phyloP scores from a whole-genome alignment of 2,329 filamentous ascomycete species.

The Cladophialophora chaetospira region DNA sequence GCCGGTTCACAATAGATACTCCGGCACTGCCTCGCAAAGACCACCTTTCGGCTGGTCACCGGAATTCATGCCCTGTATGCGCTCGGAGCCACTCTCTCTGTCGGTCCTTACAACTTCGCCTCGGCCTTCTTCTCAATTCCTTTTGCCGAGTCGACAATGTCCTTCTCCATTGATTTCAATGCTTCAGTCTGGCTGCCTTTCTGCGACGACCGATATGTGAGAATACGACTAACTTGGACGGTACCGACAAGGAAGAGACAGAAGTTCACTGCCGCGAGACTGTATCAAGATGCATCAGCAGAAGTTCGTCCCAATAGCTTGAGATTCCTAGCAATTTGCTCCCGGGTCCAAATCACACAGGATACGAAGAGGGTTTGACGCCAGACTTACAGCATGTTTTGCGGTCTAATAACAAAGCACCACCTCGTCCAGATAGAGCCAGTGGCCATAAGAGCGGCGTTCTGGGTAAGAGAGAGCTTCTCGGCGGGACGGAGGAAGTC shows the following conservation, averaged over 20 bases:
- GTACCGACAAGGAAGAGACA: slow-evolving; percentile 88
- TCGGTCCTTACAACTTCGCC: slow-evolving; percentile 26
- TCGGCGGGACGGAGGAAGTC: slow-evolving; percentile 90
- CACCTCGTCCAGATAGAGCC: slow-evolving; percentile 97
- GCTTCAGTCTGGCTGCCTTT: slow-evolving; percentile 50
- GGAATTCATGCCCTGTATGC: too few relatives aligned
- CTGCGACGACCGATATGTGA: slow-evolving; percentile 63
- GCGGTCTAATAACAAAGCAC: slow-evolving; percentile 95
- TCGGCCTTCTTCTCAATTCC: slow-evolving; percentile 28
- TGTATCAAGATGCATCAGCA: slow-evolving; percentile 38
- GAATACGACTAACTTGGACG: slow-evolving; percentile 78
- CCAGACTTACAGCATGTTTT: slow-evolving; percentile 77
- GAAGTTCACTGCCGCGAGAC: slow-evolving; percentile 95
- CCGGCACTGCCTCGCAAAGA: too few relatives aligned
- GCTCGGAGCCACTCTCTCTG: too few relatives aligned
- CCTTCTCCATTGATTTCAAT: slow-evolving; percentile 37
- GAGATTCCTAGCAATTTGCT: background rate
- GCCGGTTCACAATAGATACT: too few relatives aligned
- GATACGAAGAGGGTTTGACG: background rate
- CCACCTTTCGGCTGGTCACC: too few relatives aligned
- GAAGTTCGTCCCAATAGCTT: background rate
- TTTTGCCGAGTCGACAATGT: slow-evolving; percentile 39
- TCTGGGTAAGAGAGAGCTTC: slow-evolving; percentile 91
- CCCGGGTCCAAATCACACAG: background rate
- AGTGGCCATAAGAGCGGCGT: slow-evolving; percentile 83